Evolutionary conservation across 768 basidiomycete genomes (phyloP).

Genomic region (Lepiota brunneoincarnata): DNA sequence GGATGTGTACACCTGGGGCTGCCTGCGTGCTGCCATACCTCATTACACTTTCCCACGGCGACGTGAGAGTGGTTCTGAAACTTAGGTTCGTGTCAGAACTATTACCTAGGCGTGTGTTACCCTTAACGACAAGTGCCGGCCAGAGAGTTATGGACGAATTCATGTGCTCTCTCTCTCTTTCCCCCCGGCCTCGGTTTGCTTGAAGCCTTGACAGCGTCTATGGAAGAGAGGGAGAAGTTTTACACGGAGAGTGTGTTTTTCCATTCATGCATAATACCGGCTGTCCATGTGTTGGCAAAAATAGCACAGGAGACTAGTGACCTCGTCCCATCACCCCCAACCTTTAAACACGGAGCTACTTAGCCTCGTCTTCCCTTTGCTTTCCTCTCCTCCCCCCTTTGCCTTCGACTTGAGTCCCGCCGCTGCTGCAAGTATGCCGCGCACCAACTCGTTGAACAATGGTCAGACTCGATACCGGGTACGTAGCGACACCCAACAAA

Average conservation of each 20-base stretch:
- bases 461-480: not conserved
- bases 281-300: too few species aligned
- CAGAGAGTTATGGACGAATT: too few species aligned
- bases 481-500: not conserved
- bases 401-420: not conserved
- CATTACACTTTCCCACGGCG: constrained; percentile 47
- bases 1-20: constrained; percentile 37
- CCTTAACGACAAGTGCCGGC: too few species aligned
- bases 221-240: too few species aligned
- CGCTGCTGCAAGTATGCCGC: not conserved
- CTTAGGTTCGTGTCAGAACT: too few species aligned
- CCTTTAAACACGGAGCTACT: constrained; percentile 1
- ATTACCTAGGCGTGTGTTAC: too few species aligned
- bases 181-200: too few species aligned
- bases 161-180: too few species aligned
- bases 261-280: too few species aligned
- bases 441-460: not conserved
- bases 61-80: constrained; percentile 49
- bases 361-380: not conserved
- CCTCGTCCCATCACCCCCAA: not conserved
- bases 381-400: not conserved
- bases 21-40: constrained; percentile 46
- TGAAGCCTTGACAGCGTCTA: too few species aligned
- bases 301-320: not conserved
- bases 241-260: too few species aligned